phyloP scores from a whole-genome alignment of 2,329 filamentous ascomycete species.

The Stagonosporopsis chrysanthemi region DNA sequence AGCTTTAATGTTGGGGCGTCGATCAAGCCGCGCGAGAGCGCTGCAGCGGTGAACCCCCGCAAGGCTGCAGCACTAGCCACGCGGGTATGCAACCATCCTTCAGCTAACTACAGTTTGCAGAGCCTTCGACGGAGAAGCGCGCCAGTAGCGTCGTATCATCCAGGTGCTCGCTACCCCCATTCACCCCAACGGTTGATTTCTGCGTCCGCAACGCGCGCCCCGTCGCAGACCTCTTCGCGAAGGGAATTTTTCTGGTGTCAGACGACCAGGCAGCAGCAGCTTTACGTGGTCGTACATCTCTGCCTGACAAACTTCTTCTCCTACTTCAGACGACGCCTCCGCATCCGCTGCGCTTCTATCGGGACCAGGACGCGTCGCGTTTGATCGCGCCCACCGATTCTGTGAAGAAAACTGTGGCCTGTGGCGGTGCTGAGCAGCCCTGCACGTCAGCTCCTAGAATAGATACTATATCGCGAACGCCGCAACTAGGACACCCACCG shows the following conservation, averaged over 20 bases:
- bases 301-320: neutral
- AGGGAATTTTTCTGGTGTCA: neutral
- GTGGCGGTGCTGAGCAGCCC: constrained; percentile 13
- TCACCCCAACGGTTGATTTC: constrained; percentile 5
- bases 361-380: neutral
- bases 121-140: constrained; percentile 18
- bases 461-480: constrained; percentile 3
- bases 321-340: neutral
- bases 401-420: constrained; percentile 9
- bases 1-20: neutral
- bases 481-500: neutral
- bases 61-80: constrained; percentile 22
- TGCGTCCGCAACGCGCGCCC: neutral
- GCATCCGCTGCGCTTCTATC: neutral
- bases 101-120: constrained; percentile 19
- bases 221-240: neutral
- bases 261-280: constrained; percentile 2
- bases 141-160: constrained; percentile 14
- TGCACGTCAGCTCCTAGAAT: neutral
- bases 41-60: constrained; percentile 13
- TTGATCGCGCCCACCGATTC: neutral
- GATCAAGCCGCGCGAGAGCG: neutral
- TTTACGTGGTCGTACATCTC: neutral
- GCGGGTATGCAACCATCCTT: constrained; percentile 16
- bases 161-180: constrained; percentile 7